Conservation (phyloP, 805 yeast genomes). For the Suhomyces pyralidae region DNA sequence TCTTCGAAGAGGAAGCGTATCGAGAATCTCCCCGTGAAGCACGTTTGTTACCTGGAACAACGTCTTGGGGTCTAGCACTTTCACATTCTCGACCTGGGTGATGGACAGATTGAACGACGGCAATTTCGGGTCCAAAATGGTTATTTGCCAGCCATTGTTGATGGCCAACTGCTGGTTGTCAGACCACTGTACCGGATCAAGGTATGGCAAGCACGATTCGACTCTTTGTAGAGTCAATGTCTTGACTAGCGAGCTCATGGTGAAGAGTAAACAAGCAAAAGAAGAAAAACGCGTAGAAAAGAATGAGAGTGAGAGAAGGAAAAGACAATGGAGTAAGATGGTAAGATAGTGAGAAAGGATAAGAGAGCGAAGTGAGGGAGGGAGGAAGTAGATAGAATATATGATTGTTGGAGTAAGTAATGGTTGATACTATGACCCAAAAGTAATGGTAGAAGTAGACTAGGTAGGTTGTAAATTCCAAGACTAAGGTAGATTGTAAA, state of each 20-base stretch:
- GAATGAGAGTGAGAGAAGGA: background rate
- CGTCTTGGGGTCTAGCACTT: conserved; percentile 20
- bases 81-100: conserved; percentile 12
- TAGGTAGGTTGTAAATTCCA: background rate
- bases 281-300: background rate
- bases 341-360: background rate
- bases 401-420: too few relatives aligned
- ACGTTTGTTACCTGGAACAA: conserved; percentile 24
- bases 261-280: background rate
- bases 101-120: conserved; percentile 29
- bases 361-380: background rate
- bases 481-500: background rate
- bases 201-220: conserved; percentile 4
- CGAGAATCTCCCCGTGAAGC: conserved; percentile 26
- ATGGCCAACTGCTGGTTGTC: conserved; percentile 35
- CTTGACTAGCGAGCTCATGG: conserved; percentile 4
- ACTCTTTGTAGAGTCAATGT: conserved; percentile 6
- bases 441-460: background rate
- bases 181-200: conserved; percentile 35
- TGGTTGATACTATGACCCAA: too few relatives aligned
- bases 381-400: background rate
- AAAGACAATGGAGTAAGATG: background rate
- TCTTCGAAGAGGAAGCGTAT: conserved; percentile 27
- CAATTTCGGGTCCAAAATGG: conserved; percentile 37
- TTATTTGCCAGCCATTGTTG: conserved; percentile 30